Evolutionary conservation across 2,329 filamentous ascomycete genomes (phyloP).

Genomic region (Calonectria pseudoreteaudii): DNA sequence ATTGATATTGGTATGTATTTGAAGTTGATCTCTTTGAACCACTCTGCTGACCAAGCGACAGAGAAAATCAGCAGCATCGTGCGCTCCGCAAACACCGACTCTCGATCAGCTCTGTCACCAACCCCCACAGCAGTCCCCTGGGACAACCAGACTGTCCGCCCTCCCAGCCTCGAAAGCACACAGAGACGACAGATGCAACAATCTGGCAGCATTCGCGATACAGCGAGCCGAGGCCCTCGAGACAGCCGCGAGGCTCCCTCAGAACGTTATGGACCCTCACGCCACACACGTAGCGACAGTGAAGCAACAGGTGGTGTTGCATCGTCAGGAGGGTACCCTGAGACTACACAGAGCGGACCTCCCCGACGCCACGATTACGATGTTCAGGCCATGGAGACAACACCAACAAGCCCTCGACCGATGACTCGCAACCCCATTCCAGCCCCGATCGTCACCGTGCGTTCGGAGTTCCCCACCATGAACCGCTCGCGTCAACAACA

Average conservation of each 20-base stretch:
- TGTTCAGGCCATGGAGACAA: slow-evolving; percentile 94
- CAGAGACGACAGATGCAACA: slow-evolving; percentile 48
- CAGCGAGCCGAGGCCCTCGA: slow-evolving; percentile 52
- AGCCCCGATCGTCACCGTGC: slow-evolving; percentile 89
- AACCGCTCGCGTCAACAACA: slow-evolving; percentile 94
- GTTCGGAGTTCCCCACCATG: slow-evolving; percentile 96
- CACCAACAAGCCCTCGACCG: slow-evolving; percentile 77
- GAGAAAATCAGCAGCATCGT: slow-evolving; percentile 97
- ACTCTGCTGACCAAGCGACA: slow-evolving; percentile 54
- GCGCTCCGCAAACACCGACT: slow-evolving; percentile 78
- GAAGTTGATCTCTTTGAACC: slow-evolving; percentile 34
- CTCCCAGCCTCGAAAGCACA: slow-evolving; percentile 61
- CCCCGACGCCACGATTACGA: slow-evolving; percentile 92
- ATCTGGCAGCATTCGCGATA: slow-evolving; percentile 36
- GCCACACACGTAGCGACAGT: slow-evolving; percentile 83
- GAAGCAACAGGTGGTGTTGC: slow-evolving; percentile 78
- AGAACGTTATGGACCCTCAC: slow-evolving; percentile 59
- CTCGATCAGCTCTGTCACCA: slow-evolving; percentile 62
- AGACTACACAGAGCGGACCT: slow-evolving; percentile 76
- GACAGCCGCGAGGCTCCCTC: slow-evolving; percentile 63
- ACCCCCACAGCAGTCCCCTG: slow-evolving; percentile 74
- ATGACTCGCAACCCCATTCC: slow-evolving; percentile 89
- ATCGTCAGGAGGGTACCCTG: slow-evolving; percentile 84
- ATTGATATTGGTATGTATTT: slow-evolving; percentile 80
- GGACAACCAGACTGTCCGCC: slow-evolving; percentile 71